Conservation (phyloP, 2,329 filamentous ascomycete genomes). For the Apiospora koreana region DNA sequence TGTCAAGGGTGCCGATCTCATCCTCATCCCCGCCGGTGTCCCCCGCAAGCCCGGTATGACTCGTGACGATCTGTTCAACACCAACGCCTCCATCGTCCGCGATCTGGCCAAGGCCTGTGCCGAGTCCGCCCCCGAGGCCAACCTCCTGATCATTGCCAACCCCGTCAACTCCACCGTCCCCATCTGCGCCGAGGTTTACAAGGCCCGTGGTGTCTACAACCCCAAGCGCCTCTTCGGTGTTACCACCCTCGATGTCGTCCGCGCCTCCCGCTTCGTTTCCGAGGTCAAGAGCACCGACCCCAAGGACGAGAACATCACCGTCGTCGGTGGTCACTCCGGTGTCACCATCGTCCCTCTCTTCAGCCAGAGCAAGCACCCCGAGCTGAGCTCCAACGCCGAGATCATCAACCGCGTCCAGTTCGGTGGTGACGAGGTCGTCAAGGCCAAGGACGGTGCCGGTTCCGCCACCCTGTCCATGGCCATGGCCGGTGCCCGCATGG, state of each 20-base stretch:
- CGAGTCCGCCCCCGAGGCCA: slow-evolving; percentile 85
- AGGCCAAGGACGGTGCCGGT: slow-evolving; percentile 97
- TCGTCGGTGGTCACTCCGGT: slow-evolving; percentile 95
- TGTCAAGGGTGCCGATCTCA: slow-evolving; percentile 86
- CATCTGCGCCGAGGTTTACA: slow-evolving; percentile 96
- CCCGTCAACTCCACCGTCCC: slow-evolving; percentile 99
- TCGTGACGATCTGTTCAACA: slow-evolving; percentile 99
- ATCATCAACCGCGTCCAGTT: slow-evolving; percentile 97
- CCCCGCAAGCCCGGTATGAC: slow-evolving; percentile 99
- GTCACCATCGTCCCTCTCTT: slow-evolving; percentile 98
- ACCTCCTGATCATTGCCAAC: slow-evolving; percentile 97
- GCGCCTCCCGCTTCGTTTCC: slow-evolving; percentile 95
- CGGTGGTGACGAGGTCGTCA: slow-evolving; percentile 97
- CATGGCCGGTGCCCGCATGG: slow-evolving; percentile 83
- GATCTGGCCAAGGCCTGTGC: slow-evolving; percentile 96
- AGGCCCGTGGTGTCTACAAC: slow-evolving; percentile 94
- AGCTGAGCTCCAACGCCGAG: slow-evolving; percentile 74
- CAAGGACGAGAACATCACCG: slow-evolving; percentile 89
- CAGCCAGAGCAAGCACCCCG: slow-evolving; percentile 86
- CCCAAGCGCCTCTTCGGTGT: slow-evolving; percentile 99
- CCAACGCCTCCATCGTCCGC: slow-evolving; percentile 98
- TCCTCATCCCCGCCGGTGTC: slow-evolving; percentile 97
- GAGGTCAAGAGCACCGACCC: slow-evolving; percentile 91
- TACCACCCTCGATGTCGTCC: slow-evolving; percentile 98
- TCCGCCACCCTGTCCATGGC: slow-evolving; percentile 99